Conservation (phyloP, 2,329 filamentous ascomycete genomes). For the Hypoxylon rubiginosum region DNA sequence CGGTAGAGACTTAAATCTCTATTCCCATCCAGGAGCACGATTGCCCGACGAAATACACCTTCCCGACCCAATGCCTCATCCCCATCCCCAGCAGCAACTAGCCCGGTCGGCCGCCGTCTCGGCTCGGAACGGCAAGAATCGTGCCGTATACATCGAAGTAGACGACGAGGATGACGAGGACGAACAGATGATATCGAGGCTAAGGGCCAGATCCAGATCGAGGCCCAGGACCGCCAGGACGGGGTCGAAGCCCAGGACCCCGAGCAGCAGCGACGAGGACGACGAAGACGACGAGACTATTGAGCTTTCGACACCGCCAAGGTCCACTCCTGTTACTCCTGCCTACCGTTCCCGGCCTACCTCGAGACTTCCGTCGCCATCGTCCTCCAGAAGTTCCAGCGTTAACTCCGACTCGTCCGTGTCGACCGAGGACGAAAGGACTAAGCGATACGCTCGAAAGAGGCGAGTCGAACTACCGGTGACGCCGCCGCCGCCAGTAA, state of each 20-base stretch:
- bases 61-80: constrained; percentile 50
- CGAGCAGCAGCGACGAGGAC: constrained; percentile 34
- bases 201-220: constrained; percentile 43
- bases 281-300: constrained; percentile 36
- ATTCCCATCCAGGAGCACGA: constrained; percentile 47
- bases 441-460: constrained; percentile 43
- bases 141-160: constrained; percentile 42
- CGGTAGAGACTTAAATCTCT: constrained; percentile 45
- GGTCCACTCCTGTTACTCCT: constrained; percentile 53
- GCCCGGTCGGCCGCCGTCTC: constrained; percentile 44
- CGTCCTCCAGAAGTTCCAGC: constrained; percentile 56
- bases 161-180: constrained; percentile 46
- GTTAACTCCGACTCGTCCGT: constrained; percentile 55
- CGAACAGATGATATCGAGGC: constrained; percentile 46
- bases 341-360: constrained; percentile 56
- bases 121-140: constrained; percentile 45
- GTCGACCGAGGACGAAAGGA: constrained; percentile 53
- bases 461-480: constrained; percentile 40
- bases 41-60: constrained; percentile 45
- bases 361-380: constrained; percentile 54
- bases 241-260: constrained; percentile 41
- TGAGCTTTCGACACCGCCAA: constrained; percentile 48
- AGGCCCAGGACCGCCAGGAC: constrained; percentile 42
- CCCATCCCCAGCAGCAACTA: constrained; percentile 46
- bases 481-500: constrained; percentile 40